Percentiles rank a stretch among this genome's conserved stretches.
Evolutionary conservation across 129 eudicot genomes (phyloP).

Genomic region (Pittosporum tobira): DNA sequence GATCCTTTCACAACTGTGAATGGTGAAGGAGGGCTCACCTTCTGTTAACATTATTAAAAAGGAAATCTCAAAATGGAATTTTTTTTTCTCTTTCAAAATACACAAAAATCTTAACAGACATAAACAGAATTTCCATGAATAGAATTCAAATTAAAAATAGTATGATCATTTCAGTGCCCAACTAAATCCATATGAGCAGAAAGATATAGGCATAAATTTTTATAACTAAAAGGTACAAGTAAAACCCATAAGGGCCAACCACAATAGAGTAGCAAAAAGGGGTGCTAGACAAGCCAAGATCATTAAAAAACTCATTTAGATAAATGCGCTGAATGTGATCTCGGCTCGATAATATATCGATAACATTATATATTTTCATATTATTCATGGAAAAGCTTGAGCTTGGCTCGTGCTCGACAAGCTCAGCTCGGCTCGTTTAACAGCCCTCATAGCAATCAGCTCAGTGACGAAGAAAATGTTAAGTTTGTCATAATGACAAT

Average conservation of each 20-base stretch:
- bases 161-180: not conserved
- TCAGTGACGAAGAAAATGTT: not conserved
- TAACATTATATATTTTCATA: no score
- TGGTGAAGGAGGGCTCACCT: constrained; percentile 66
- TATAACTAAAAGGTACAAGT: not conserved
- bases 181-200: not conserved
- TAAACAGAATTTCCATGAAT: not conserved
- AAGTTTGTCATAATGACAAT: not conserved
- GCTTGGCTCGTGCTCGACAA: no score
- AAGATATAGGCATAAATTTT: not conserved
- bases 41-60: constrained; percentile 28
- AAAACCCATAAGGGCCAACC: no score
- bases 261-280: no score
- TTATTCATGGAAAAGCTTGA: no score
- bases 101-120: not conserved
- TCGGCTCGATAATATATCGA: no score
- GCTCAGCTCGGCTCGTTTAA: no score
- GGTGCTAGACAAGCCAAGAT: no score
- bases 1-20: constrained; percentile 77
- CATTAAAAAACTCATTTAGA: no score
- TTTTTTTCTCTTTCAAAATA: not conserved
- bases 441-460: no score
- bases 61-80: not conserved
- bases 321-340: no score
- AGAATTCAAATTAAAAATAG: not conserved